Evolutionary conservation across 73 alveolate genomes (phyloP), one percentile per base, ranked within the genome.

Genomic region (Effrenium voratum): DNA sequence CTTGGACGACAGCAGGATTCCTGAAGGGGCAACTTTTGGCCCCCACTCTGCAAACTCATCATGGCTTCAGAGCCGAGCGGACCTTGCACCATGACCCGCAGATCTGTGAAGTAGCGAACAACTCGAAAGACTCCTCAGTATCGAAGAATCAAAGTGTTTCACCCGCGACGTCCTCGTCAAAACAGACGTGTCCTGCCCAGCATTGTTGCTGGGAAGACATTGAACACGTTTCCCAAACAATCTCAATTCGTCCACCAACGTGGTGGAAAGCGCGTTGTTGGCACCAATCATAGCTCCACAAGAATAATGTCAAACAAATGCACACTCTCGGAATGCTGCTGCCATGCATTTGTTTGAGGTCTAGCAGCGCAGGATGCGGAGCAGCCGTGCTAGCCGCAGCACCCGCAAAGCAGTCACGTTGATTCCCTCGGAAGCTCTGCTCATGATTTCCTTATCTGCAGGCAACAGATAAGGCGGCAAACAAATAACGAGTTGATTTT

Each of bases 341-440:
- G 73, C 1, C 22, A 55, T 0, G 3, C 8, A n/a, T n/a, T n/a
- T n/a, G n/a, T n/a, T n/a, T n/a, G n/a, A n/a, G 26, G 47, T 34
- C 87, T 28, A 68, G 97, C 44, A 8, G 88, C 97, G 86, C 13
- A 90, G 97, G 79, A 90, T 90, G 55, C 97, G 97, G 28, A 90
- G 97, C 44, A 90, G n/a, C 13, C 97, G 97, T 44, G 97, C 97
- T 12, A 90, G 50, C 46, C 97, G 43, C 28, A 90, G 76, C 32
- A 90, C 97, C 3, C 97, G 97, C 76, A 90, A 45, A 10, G 97
- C 97, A 8, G 97, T 90, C 59, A 90, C 97, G 60, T 90, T 90
- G 97, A 90, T 68, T 28, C 97, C 97, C n/a, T 75, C 82, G n/a
- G 97, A 75, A 8, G 97, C 76, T 5, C 97, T 63, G 76, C 97